These are phyloP conservation scores for Vinca minor DNA, from an alignment of 257 asterid genomes.

Conservation along the genomic window DNA sequence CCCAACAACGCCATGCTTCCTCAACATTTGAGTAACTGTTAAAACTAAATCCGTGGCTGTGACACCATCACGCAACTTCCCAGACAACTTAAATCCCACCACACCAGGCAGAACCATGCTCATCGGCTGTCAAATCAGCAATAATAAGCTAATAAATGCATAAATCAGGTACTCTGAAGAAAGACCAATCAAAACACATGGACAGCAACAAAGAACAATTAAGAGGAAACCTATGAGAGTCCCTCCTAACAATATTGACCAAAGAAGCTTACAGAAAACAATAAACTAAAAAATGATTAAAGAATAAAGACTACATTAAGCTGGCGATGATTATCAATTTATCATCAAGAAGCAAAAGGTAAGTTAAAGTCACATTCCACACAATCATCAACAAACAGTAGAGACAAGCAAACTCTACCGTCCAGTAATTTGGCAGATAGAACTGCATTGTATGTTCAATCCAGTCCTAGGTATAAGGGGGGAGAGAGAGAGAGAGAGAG, in stretches of 20 bases:
- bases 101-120: slow-evolving; percentile 98
- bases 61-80: slow-evolving; percentile 66
- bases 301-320: too few species aligned
- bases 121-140: slow-evolving; percentile 76
- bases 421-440: neutral
- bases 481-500: too few species aligned
- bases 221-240: too few species aligned
- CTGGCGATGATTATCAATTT: neutral
- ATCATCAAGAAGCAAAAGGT: neutral
- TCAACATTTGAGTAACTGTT: slow-evolving; percentile 80
- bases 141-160: neutral
- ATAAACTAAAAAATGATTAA: too few species aligned
- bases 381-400: too few species aligned
- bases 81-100: slow-evolving; percentile 76
- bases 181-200: neutral
- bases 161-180: neutral
- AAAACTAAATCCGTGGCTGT: slow-evolving; percentile 93
- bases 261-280: neutral
- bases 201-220: neutral
- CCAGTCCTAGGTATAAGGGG: too few species aligned
- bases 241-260: neutral
- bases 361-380: neutral
- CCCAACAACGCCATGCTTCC: slow-evolving; percentile 91
- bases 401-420: too few species aligned
- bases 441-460: neutral